Conservation (phyloP, 139 green algal species). For the Auxenochlorella pyrenoidosa region DNA sequence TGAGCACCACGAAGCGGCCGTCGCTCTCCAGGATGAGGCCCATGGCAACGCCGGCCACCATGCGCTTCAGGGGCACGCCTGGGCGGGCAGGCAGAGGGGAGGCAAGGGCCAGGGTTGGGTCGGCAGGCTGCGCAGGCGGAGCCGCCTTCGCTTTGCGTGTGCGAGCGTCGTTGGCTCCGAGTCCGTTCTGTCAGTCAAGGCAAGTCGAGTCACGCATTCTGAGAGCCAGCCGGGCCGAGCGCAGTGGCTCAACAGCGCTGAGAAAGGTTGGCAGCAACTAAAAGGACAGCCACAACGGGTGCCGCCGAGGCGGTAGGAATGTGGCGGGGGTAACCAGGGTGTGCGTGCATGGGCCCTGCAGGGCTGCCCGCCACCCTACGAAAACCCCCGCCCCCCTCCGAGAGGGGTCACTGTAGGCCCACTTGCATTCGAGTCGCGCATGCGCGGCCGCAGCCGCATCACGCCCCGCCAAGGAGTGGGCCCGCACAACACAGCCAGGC, state of each 20-base stretch:
- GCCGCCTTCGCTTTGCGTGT: neutral
- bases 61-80: constrained; percentile 90
- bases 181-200: too few relatives aligned
- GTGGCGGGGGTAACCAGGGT: constrained; percentile 47
- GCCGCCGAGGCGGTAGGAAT: neutral
- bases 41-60: constrained; percentile 98
- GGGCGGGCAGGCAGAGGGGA: neutral
- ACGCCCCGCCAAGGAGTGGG: constrained; percentile 55
- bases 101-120: neutral
- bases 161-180: too few relatives aligned
- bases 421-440: constrained; percentile 59
- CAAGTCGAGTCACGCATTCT: too few relatives aligned
- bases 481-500: neutral
- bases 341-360: constrained; percentile 8
- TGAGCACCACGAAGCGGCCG: constrained; percentile 76
- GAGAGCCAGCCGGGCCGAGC: too few relatives aligned
- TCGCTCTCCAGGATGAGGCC: constrained; percentile 91
- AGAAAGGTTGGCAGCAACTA: neutral
- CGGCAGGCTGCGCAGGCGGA: neutral
- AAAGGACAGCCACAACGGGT: neutral
- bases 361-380: constrained; percentile 42
- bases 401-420: constrained; percentile 35
- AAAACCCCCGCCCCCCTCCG: constrained; percentile 40
- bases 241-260: too few relatives aligned
- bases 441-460: constrained; percentile 29